These are phyloP conservation scores for Fusarium armeniacum DNA, from an alignment of 2,329 filamentous ascomycete genomes.

Conservation along the genomic window DNA sequence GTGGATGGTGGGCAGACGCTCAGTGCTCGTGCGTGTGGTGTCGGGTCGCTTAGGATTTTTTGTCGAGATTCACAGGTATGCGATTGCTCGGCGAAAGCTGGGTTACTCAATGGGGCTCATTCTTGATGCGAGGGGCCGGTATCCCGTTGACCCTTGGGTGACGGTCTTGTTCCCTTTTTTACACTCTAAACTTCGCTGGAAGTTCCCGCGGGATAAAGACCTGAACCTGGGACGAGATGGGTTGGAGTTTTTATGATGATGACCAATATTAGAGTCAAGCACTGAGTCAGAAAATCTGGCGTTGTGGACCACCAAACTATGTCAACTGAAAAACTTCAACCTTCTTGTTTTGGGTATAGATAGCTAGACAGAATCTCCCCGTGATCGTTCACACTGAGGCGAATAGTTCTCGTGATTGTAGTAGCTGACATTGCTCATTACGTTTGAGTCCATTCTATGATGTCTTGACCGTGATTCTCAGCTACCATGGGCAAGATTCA, in stretches of 20 bases:
- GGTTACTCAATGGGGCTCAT: conserved; percentile 99
- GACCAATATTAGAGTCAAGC: conserved; percentile 97
- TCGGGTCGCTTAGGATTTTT: conserved; percentile 73
- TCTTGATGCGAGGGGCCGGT: conserved; percentile 93
- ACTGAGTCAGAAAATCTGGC: conserved; percentile 73
- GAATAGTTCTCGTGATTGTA: neutral
- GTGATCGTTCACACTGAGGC: neutral
- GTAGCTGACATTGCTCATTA: neutral
- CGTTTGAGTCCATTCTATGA: neutral
- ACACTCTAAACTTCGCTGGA: conserved; percentile 60
- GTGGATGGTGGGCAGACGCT: conserved; percentile 60
- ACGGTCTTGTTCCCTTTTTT: conserved; percentile 48
- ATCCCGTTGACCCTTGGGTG: conserved; percentile 43
- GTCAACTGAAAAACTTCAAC: conserved; percentile 54
- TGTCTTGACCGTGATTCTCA: neutral
- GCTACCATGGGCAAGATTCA: neutral
- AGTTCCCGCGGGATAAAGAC: conserved; percentile 53
- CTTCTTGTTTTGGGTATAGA: conserved; percentile 9
- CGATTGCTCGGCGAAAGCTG: conserved; percentile 80
- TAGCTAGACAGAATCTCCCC: neutral
- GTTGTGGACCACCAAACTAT: conserved; percentile 53
- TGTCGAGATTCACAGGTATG: conserved; percentile 99
- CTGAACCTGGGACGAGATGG: conserved; percentile 33
- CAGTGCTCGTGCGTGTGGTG: conserved; percentile 61
- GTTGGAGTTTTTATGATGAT: conserved; percentile 85